Conservation (phyloP, 306 rosid genomes). For the Chamaecrista fasciculata region DNA sequence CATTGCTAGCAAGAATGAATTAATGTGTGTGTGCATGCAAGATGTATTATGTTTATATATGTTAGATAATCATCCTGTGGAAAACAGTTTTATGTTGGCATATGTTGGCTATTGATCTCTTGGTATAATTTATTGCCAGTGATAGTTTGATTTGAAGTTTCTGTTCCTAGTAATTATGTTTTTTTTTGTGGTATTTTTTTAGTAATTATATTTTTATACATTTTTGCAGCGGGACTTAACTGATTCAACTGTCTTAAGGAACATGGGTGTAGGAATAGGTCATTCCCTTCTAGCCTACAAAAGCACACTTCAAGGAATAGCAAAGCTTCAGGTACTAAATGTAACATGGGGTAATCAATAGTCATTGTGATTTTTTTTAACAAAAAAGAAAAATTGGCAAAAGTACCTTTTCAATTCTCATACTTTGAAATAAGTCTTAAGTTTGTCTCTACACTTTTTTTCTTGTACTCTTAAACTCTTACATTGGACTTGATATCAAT, state of each 20-base stretch:
- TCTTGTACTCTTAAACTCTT: no score
- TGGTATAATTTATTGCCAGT: constrained; percentile 3
- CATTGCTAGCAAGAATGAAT: not conserved
- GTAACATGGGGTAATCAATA: not conserved
- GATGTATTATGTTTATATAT: not conserved
- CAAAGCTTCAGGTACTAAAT: constrained; percentile 76
- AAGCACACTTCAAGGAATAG: constrained; percentile 79
- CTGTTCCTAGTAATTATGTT: constrained; percentile 18
- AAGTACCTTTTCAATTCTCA: no score
- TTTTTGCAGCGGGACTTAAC: constrained; percentile 73
- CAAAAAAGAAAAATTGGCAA: no score
- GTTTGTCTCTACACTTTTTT: no score
- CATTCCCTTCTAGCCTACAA: constrained; percentile 90
- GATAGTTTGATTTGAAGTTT: constrained; percentile 11
- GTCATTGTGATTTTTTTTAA: not conserved
- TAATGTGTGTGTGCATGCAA: not conserved
- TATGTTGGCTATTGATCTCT: not conserved
- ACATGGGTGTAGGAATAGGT: constrained; percentile 84
- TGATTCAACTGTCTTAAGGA: constrained; percentile 93
- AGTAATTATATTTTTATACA: no score
- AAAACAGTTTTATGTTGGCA: not conserved
- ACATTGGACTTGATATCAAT: no score
- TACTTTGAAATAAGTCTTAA: no score
- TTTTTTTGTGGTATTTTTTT: not conserved
- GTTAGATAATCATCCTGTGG: not conserved